A percentile compares a stretch with the other conserved stretches of the same genome.
These are phyloP conservation scores for Violaceomyces palustris DNA, from an alignment of 1,284 basidiomycete species.

Conservation along the genomic window DNA sequence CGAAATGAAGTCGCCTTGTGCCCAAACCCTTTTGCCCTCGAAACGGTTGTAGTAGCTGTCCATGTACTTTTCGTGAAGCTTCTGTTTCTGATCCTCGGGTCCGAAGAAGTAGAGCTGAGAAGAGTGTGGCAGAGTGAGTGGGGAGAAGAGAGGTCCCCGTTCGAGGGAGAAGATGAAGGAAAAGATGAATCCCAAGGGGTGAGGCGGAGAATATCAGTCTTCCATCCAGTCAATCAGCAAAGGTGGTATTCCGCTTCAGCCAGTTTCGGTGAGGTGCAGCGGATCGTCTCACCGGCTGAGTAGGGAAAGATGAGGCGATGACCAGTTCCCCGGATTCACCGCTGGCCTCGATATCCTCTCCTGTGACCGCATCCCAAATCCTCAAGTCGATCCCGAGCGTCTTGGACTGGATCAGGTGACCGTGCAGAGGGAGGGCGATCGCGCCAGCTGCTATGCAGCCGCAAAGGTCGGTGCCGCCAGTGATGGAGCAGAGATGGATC, in stretches of 20 bases:
- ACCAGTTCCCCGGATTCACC: conserved; percentile 47
- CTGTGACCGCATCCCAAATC: conserved; percentile 31
- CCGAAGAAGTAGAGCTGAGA: conserved; percentile 28
- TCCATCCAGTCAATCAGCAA: no score
- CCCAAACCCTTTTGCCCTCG: conserved; percentile 25
- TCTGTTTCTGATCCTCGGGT: conserved; percentile 26
- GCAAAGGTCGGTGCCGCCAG: conserved; percentile 50
- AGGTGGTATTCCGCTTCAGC: no score
- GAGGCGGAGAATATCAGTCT: no score
- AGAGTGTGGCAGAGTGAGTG: no score
- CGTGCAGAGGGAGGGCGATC: conserved; percentile 41
- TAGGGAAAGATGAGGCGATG: conserved; percentile 49
- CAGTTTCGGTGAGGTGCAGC: no score
- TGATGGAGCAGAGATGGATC: conserved; percentile 28
- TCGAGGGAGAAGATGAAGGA: no score
- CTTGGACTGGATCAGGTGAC: conserved; percentile 47
- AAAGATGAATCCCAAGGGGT: no score
- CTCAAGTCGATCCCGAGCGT: conserved; percentile 47
- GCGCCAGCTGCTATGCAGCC: conserved; percentile 40
- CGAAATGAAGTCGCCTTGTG: conserved; percentile 35
- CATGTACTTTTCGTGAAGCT: conserved; percentile 45
- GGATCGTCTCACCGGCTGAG: conserved; percentile 49
- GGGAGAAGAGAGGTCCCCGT: no score
- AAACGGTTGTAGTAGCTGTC: conserved; percentile 51
- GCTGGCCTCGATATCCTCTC: conserved; percentile 15